Percentiles rank a stretch among this genome's conserved stretches.
Conservation (phyloP, 192 early-diverging fungal species). For the Entomortierella lignicola region DNA sequence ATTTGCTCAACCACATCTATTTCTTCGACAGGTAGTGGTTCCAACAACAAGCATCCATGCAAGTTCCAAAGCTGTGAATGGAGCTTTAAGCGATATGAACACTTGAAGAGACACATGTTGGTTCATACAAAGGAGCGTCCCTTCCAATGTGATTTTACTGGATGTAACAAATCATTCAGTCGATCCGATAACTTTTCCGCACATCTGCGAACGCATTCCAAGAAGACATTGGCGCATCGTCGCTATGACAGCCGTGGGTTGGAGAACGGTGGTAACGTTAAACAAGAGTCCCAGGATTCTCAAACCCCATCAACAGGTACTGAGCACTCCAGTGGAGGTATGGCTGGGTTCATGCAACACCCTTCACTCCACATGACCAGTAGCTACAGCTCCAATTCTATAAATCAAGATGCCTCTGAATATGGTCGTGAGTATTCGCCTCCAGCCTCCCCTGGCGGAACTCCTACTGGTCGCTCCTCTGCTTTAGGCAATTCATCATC, state of each 20-base stretch:
- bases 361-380: constrained; percentile 35
- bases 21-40: constrained; percentile 46
- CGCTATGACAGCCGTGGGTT: constrained; percentile 25
- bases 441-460: constrained; percentile 33
- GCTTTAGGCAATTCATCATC: constrained; percentile 38
- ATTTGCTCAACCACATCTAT: constrained; percentile 58
- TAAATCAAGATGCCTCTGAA: constrained; percentile 38
- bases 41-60: constrained; percentile 60
- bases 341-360: constrained; percentile 41
- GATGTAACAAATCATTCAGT: constrained; percentile 85
- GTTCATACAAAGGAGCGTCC: constrained; percentile 82
- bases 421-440: constrained; percentile 47
- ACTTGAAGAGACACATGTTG: constrained; percentile 83
- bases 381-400: constrained; percentile 26
- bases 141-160: constrained; percentile 73
- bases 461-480: constrained; percentile 16
- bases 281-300: constrained; percentile 45
- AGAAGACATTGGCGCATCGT: constrained; percentile 64
- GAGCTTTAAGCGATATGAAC: constrained; percentile 84
- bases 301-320: neutral
- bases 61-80: constrained; percentile 64
- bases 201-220: constrained; percentile 78
- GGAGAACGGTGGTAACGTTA: constrained; percentile 16
- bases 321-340: constrained; percentile 8
- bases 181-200: constrained; percentile 83